Conservation (phyloP, 352 stramenopile genomes). For the Pythium chondricola region DNA sequence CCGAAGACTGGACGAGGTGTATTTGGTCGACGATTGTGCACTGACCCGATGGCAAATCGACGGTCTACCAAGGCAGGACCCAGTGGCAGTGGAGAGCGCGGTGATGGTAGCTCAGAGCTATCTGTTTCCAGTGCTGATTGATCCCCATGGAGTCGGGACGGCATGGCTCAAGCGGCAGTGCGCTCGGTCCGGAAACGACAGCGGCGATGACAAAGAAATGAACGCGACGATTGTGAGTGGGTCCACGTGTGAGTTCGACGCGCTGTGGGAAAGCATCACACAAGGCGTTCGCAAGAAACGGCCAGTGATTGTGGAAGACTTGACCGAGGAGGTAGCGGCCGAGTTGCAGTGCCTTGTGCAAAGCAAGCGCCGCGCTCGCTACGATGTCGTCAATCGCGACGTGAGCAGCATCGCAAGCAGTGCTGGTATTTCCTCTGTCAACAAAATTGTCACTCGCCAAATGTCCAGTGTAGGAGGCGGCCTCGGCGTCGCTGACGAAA, state of each 20-base stretch:
- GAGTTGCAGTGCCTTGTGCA: slow-evolving; percentile 33
- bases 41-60: slow-evolving; percentile 43
- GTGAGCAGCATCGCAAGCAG: slow-evolving; percentile 17
- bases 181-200: background rate
- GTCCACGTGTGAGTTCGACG: slow-evolving; percentile 2
- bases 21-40: slow-evolving; percentile 27
- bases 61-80: slow-evolving; percentile 29
- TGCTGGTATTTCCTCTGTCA: background rate
- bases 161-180: slow-evolving; percentile 48
- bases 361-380: slow-evolving; percentile 37
- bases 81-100: slow-evolving; percentile 32
- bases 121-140: slow-evolving; percentile 45
- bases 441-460: background rate
- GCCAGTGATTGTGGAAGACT: slow-evolving; percentile 34
- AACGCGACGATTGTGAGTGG: too few species aligned
- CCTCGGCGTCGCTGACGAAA: background rate
- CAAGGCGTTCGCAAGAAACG: slow-evolving; percentile 31
- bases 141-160: slow-evolving; percentile 45
- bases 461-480: slow-evolving; percentile 12
- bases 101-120: slow-evolving; percentile 35
- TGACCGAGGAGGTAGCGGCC: slow-evolving; percentile 22
- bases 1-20: slow-evolving; percentile 17
- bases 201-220: background rate
- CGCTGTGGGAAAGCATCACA: slow-evolving; percentile 39
- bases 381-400: slow-evolving; percentile 45